Percentiles rank a stretch among this genome's conserved stretches.
phyloP scores from a whole-genome alignment of 306 rosid genomes.

The Vicia villosa region DNA sequence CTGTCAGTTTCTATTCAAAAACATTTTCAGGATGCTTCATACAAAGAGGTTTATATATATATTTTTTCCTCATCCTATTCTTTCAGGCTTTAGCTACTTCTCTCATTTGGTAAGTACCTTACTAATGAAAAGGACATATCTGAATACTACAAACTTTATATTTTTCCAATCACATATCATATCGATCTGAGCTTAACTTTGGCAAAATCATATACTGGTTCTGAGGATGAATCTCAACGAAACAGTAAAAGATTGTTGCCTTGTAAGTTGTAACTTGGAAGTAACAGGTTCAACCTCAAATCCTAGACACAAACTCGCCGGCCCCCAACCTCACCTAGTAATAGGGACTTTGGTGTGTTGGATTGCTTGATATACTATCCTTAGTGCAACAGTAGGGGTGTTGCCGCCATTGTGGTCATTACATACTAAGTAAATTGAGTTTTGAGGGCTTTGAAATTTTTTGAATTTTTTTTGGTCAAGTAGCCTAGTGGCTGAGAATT shows the following conservation, averaged over 20 bases:
- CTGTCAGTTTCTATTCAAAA: slow-evolving; percentile 1
- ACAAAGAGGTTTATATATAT: not conserved
- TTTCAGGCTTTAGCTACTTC: not conserved
- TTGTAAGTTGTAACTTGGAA: not conserved
- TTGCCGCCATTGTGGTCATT: too few species aligned
- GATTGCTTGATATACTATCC: too few species aligned
- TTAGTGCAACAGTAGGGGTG: not conserved
- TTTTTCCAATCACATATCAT: not conserved
- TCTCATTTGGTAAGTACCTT: not conserved
- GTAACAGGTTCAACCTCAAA: not conserved
- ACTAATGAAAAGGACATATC: not conserved
- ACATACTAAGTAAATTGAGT: too few species aligned
- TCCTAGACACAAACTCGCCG: not conserved
- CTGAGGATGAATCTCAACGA: not conserved
- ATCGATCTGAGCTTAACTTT: not conserved
- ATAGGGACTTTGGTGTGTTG: too few species aligned
- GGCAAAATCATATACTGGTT: not conserved
- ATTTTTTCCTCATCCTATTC: slow-evolving; percentile 7
- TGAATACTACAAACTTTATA: not conserved
- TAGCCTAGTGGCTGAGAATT: too few species aligned
- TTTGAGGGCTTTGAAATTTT: too few species aligned
- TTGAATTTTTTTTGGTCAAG: too few species aligned
- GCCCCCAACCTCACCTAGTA: too few species aligned
- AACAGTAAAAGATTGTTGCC: not conserved
- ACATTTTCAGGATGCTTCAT: not conserved